Conservation (phyloP, 2,329 filamentous ascomycete genomes). For the Fusarium proliferatum region DNA sequence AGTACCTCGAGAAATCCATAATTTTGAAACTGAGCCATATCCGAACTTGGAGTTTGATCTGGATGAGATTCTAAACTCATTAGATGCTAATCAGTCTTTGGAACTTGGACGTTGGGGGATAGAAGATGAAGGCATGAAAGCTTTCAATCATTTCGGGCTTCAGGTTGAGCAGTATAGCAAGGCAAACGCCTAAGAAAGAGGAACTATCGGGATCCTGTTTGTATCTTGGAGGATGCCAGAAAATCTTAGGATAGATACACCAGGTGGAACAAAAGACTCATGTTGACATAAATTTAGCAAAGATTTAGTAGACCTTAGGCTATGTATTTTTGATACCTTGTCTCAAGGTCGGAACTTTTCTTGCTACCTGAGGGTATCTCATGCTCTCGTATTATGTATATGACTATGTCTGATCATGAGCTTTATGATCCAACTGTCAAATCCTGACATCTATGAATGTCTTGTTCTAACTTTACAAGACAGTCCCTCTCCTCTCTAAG, state of each 20-base stretch:
- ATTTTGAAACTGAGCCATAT: not conserved
- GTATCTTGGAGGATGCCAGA: too few relatives aligned
- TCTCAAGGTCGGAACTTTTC: too few relatives aligned
- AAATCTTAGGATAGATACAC: too few relatives aligned
- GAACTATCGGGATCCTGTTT: too few relatives aligned
- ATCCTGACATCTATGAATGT: not conserved
- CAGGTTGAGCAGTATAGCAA: not conserved
- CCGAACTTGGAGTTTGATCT: not conserved
- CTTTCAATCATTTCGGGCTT: not conserved
- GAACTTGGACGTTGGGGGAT: not conserved
- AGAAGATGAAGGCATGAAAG: not conserved
- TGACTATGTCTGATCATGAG: slow-evolving; percentile 4
- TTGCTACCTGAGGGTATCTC: not conserved
- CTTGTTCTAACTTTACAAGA: slow-evolving; percentile 24
- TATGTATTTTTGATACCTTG: too few relatives aligned
- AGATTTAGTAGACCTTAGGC: too few relatives aligned
- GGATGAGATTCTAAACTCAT: not conserved
- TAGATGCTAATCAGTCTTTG: not conserved
- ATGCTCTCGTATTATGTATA: not conserved
- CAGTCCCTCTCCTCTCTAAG: slow-evolving; percentile 47
- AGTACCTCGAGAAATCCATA: not conserved
- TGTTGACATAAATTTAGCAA: too few relatives aligned
- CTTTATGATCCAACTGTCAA: not conserved
- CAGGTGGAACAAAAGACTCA: too few relatives aligned
- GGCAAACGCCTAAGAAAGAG: not conserved